These are phyloP conservation scores for Inonotus obliquus DNA, from an alignment of 1,284 basidiomycete genomes.

Conservation along the genomic window DNA sequence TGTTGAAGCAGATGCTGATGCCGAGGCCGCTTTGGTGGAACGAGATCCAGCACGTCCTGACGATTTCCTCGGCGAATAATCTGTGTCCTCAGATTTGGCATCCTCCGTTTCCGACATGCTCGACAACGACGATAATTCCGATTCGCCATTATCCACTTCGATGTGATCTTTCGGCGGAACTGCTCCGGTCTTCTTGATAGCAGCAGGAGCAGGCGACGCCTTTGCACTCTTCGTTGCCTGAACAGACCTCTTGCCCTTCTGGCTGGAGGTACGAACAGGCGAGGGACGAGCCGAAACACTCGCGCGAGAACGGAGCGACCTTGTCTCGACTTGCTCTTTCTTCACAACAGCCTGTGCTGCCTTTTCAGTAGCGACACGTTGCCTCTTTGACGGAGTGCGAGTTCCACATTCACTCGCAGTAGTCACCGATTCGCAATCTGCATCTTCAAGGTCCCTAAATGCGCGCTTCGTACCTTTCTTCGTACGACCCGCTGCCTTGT, in stretches of 20 bases:
- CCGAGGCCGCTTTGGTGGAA: background rate
- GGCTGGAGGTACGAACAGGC: background rate
- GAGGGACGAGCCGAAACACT: too few species aligned
- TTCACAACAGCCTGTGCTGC: background rate
- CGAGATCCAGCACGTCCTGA: background rate
- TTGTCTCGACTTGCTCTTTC: background rate
- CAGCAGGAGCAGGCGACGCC: background rate
- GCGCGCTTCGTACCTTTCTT: conserved; percentile 5
- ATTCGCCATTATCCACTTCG: background rate
- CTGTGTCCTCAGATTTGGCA: background rate
- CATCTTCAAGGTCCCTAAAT: conserved; percentile 1
- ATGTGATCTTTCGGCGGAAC: background rate
- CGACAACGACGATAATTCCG: conserved; percentile 9
- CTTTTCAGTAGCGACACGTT: conserved; percentile 2
- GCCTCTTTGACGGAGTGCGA: conserved; percentile 11
- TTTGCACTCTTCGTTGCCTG: conserved; percentile 1
- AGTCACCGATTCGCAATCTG: background rate
- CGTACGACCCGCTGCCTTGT: background rate
- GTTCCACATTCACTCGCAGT: background rate
- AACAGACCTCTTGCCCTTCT: background rate
- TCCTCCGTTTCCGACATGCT: background rate
- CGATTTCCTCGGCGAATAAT: conserved; percentile 8
- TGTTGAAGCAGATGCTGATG: background rate
- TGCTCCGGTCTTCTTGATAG: background rate
- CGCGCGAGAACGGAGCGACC: background rate